Conservation (phyloP, 805 yeast genomes). For the Metschnikowia baotianmanensis region DNA sequence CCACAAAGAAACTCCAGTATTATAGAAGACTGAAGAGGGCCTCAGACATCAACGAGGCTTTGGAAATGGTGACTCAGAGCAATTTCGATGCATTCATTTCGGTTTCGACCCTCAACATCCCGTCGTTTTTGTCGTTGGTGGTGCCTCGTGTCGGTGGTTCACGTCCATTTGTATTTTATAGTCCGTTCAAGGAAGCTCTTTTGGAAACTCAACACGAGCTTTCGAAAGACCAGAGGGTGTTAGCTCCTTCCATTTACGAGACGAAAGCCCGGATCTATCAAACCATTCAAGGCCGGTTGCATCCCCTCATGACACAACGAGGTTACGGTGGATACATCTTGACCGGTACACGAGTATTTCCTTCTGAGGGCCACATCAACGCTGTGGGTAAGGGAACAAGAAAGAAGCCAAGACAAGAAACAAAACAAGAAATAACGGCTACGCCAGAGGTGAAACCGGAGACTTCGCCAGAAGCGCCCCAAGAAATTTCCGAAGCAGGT, state of each 20-base stretch:
- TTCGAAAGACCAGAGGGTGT: slow-evolving; percentile 60
- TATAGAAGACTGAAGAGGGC: slow-evolving; percentile 62
- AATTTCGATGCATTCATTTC: slow-evolving; percentile 74
- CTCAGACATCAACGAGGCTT: slow-evolving; percentile 45
- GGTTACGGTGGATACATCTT: slow-evolving; percentile 90
- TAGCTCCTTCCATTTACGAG: slow-evolving; percentile 82
- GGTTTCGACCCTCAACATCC: slow-evolving; percentile 69
- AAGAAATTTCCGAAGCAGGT: neutral
- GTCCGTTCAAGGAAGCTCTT: slow-evolving; percentile 76
- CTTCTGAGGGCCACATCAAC: slow-evolving; percentile 54
- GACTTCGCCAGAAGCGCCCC: neutral
- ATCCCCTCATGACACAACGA: slow-evolving; percentile 90
- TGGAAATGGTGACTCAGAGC: slow-evolving; percentile 48
- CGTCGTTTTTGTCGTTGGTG: slow-evolving; percentile 59
- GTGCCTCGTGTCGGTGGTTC: slow-evolving; percentile 76
- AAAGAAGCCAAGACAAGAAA: slow-evolving; percentile 31
- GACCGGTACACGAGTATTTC: slow-evolving; percentile 76
- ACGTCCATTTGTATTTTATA: slow-evolving; percentile 79
- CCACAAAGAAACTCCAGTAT: slow-evolving; percentile 63
- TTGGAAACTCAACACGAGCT: slow-evolving; percentile 72
- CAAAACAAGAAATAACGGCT: slow-evolving; percentile 11
- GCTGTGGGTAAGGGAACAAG: slow-evolving; percentile 67
- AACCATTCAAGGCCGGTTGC: slow-evolving; percentile 90
- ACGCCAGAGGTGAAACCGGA: slow-evolving; percentile 8
- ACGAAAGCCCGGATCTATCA: slow-evolving; percentile 84